A percentile compares a stretch with the other conserved stretches of the same genome.
Evolutionary conservation across 2,329 filamentous ascomycete genomes (phyloP).

Genomic region (Mycosphaerella arachidis): DNA sequence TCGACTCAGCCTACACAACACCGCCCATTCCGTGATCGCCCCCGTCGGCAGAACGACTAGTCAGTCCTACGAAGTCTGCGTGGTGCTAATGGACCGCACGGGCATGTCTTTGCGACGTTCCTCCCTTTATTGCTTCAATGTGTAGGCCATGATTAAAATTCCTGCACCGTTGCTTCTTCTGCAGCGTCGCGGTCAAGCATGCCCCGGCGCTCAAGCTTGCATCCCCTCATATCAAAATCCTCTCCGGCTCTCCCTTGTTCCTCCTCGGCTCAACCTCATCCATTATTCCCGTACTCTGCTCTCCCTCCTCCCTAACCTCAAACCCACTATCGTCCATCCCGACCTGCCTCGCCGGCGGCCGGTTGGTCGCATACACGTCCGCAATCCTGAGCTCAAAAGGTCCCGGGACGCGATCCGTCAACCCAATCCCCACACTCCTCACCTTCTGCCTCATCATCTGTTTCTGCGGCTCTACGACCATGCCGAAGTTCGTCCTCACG

Average conservation of each 20-base stretch:
- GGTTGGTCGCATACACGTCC: constrained; percentile 86
- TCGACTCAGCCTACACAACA: too few relatives aligned
- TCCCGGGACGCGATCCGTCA: constrained; percentile 84
- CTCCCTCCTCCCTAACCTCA: constrained; percentile 23
- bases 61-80: too few relatives aligned
- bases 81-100: too few relatives aligned
- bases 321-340: constrained; percentile 30
- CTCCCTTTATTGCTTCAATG: too few relatives aligned
- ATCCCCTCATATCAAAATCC: constrained; percentile 32
- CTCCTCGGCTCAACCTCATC: constrained; percentile 28
- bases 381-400: constrained; percentile 84
- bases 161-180: too few relatives aligned
- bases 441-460: constrained; percentile 85
- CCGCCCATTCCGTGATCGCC: too few relatives aligned
- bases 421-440: constrained; percentile 75
- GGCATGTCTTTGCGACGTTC: too few relatives aligned
- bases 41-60: too few relatives aligned
- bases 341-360: constrained; percentile 37
- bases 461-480: constrained; percentile 86
- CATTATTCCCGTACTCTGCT: constrained; percentile 26
- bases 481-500: constrained; percentile 88
- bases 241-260: constrained; percentile 34
- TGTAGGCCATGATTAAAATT: too few relatives aligned
- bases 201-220: too few relatives aligned
- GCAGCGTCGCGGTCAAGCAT: too few relatives aligned